Percentiles rank a stretch among this genome's conserved stretches.
Conservation (phyloP, 169 alveolate species). For the Eimeria tenella region DNA sequence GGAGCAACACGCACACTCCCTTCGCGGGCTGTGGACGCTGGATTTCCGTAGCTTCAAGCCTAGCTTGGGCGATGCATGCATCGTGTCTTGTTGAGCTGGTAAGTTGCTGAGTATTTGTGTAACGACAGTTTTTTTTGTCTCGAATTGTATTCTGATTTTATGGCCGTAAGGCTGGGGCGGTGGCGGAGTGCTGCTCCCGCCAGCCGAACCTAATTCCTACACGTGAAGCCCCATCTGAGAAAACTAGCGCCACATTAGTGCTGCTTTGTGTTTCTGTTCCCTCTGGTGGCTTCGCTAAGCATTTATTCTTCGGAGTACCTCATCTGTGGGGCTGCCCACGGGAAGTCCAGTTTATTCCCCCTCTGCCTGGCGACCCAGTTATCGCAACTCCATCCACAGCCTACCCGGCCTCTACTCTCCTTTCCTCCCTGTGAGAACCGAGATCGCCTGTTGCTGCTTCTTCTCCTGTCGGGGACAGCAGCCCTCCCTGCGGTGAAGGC, state of each 20-base stretch:
- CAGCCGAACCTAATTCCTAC: slow-evolving; percentile 63
- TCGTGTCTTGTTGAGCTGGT: slow-evolving; percentile 72
- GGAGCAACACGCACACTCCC: slow-evolving; percentile 32
- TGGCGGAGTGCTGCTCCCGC: slow-evolving; percentile 50
- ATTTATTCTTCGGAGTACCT: slow-evolving; percentile 36
- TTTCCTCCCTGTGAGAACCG: slow-evolving; percentile 9
- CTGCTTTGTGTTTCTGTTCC: slow-evolving; percentile 21
- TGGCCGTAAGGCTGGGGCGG: slow-evolving; percentile 74
- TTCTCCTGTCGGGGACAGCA: background rate
- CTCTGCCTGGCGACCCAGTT: slow-evolving; percentile 38
- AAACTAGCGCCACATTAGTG: slow-evolving; percentile 64
- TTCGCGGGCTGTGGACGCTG: slow-evolving; percentile 60
- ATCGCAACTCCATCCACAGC: slow-evolving; percentile 44
- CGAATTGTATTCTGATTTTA: slow-evolving; percentile 47
- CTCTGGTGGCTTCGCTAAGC: slow-evolving; percentile 32
- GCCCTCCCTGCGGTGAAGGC: slow-evolving; percentile 9
- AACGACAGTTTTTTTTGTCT: slow-evolving; percentile 56
- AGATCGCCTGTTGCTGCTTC: background rate
- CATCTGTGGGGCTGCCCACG: slow-evolving; percentile 57
- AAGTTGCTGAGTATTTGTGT: background rate
- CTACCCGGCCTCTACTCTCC: slow-evolving; percentile 12
- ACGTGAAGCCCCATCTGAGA: slow-evolving; percentile 27
- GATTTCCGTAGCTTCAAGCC: slow-evolving; percentile 2
- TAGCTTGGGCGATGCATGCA: slow-evolving; percentile 71
- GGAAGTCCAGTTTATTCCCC: background rate